A percentile compares a stretch with the other conserved stretches of the same genome.
phyloP scores from a whole-genome alignment of 495 filamentous ascomycete genomes.

The Aspergillus hancockii region DNA sequence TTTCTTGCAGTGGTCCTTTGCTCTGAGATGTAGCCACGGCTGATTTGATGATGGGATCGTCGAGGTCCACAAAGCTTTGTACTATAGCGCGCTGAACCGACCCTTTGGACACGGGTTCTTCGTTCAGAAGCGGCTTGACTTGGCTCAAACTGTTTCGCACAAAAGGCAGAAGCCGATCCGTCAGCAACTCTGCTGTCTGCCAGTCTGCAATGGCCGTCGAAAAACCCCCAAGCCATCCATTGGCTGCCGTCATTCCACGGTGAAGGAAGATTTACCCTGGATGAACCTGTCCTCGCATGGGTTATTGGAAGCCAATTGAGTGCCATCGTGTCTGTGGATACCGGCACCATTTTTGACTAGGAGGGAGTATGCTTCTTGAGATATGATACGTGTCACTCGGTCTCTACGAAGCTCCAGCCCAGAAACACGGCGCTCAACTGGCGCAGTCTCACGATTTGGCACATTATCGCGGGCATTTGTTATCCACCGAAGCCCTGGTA shows the following conservation, averaged over 20 bases:
- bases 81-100: slow-evolving; percentile 43
- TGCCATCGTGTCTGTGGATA: slow-evolving; percentile 45
- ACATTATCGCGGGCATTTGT: slow-evolving; percentile 18
- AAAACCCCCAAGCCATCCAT: slow-evolving; percentile 52
- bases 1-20: slow-evolving; percentile 27
- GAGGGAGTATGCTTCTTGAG: slow-evolving; percentile 33
- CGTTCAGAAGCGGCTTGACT: slow-evolving; percentile 19
- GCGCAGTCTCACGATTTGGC: slow-evolving; percentile 20
- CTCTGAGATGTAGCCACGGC: slow-evolving; percentile 30
- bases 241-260: slow-evolving; percentile 33
- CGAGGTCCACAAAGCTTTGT: slow-evolving; percentile 49
- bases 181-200: slow-evolving; percentile 44
- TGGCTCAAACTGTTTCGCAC: slow-evolving; percentile 36
- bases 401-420: slow-evolving; percentile 24
- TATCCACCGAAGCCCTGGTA: slow-evolving; percentile 28
- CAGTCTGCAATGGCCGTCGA: slow-evolving; percentile 54
- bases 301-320: slow-evolving; percentile 46
- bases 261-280: slow-evolving; percentile 44
- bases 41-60: slow-evolving; percentile 48
- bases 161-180: slow-evolving; percentile 40
- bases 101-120: slow-evolving; percentile 19
- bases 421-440: slow-evolving; percentile 13
- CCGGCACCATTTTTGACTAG: slow-evolving; percentile 27
- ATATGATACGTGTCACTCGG: slow-evolving; percentile 30
- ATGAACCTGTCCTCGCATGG: slow-evolving; percentile 50